Evolutionary conservation across 2,329 filamentous ascomycete species (phyloP).

Genomic region (Sphaerostilbella broomeana): DNA sequence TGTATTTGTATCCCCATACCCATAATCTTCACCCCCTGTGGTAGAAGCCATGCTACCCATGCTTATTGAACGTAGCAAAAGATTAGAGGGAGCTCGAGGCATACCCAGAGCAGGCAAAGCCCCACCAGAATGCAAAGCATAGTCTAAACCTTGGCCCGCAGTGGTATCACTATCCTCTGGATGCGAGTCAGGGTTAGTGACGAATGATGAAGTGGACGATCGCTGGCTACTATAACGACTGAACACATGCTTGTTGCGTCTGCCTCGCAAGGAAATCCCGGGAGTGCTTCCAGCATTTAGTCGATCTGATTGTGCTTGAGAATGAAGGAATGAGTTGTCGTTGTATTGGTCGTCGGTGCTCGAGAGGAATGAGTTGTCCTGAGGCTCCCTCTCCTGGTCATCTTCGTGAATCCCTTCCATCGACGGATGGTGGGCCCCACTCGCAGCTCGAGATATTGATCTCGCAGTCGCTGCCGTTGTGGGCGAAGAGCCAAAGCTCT

Average conservation of each 20-base stretch:
- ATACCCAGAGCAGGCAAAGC: slow-evolving; percentile 53
- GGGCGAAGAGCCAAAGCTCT: slow-evolving; percentile 51
- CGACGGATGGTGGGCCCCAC: slow-evolving; percentile 32
- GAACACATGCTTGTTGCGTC: slow-evolving; percentile 51
- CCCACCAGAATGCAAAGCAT: slow-evolving; percentile 74
- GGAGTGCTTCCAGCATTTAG: slow-evolving; percentile 42
- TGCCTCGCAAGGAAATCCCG: slow-evolving; percentile 39
- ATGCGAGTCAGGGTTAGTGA: slow-evolving; percentile 45
- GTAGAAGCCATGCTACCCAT: slow-evolving; percentile 79
- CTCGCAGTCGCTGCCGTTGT: slow-evolving; percentile 49
- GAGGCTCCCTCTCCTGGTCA: slow-evolving; percentile 21
- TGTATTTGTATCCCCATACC: slow-evolving; percentile 33
- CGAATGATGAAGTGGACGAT: slow-evolving; percentile 54
- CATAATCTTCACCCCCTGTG: slow-evolving; percentile 51
- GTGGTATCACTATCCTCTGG: slow-evolving; percentile 71
- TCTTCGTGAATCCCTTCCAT: slow-evolving; percentile 18
- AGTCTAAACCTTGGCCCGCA: slow-evolving; percentile 62
- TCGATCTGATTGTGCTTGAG: slow-evolving; percentile 26
- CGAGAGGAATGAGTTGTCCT: slow-evolving; percentile 27
- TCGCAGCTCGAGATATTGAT: slow-evolving; percentile 46
- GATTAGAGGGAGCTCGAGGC: slow-evolving; percentile 45
- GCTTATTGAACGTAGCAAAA: slow-evolving; percentile 70
- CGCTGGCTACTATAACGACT: slow-evolving; percentile 52
- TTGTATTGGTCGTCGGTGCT: slow-evolving; percentile 25
- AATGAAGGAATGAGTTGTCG: slow-evolving; percentile 25